phyloP scores from a whole-genome alignment of 2,329 filamentous ascomycete genomes.

The Fusarium palustre region DNA sequence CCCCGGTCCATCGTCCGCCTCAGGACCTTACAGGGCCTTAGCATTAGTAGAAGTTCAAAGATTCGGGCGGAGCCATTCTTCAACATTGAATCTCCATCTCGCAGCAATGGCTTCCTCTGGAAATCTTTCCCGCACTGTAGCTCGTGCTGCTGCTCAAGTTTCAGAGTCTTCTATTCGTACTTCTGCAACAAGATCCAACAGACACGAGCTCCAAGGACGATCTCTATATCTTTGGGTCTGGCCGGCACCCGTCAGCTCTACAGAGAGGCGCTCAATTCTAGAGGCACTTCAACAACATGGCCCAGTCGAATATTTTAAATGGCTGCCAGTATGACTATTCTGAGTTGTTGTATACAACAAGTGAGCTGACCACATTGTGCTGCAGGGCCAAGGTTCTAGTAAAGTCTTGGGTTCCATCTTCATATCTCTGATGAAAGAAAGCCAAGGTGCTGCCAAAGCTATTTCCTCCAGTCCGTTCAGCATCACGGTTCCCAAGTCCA shows the following conservation, averaged over 20 bases:
- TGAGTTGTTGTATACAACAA: neutral
- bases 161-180: neutral
- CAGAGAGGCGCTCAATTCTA: slow-evolving; percentile 67
- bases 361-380: slow-evolving; percentile 3
- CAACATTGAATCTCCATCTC: slow-evolving; percentile 2
- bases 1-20: neutral
- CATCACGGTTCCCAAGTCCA: slow-evolving; percentile 55
- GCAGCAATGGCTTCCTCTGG: neutral
- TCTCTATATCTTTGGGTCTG: slow-evolving; percentile 62
- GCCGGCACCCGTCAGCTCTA: slow-evolving; percentile 64
- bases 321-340: slow-evolving; percentile 31
- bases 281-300: slow-evolving; percentile 63
- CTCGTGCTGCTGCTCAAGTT: neutral
- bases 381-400: slow-evolving; percentile 56
- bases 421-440: slow-evolving; percentile 60
- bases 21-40: neutral
- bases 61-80: slow-evolving; percentile 10
- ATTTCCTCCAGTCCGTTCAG: slow-evolving; percentile 60
- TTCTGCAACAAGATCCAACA: slow-evolving; percentile 1
- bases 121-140: neutral
- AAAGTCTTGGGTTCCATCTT: slow-evolving; percentile 54
- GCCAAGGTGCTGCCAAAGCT: slow-evolving; percentile 55
- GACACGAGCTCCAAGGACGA: slow-evolving; percentile 11
- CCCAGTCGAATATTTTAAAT: slow-evolving; percentile 64
- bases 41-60: neutral